Conservation (phyloP, 352 stramenopile genomes). For the Phytophthora chlamydospora region DNA sequence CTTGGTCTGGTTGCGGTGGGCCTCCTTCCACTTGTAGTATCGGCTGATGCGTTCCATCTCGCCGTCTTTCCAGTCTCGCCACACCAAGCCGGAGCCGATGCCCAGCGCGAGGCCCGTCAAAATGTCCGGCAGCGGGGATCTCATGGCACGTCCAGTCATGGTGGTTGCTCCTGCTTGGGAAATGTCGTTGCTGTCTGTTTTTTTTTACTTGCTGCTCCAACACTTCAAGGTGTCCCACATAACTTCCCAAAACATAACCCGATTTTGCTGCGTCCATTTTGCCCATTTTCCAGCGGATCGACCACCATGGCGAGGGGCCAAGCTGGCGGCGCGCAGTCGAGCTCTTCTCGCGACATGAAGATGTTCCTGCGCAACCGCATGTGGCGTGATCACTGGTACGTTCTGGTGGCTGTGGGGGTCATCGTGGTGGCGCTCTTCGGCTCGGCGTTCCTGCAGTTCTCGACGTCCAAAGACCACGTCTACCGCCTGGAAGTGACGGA, state of each 20-base stretch:
- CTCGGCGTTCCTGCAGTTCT: conserved; percentile 71
- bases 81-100: conserved; percentile 44
- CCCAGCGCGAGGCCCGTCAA: conserved; percentile 60
- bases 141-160: conserved; percentile 33
- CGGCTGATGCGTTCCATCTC: conserved; percentile 71
- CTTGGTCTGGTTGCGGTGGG: conserved; percentile 17
- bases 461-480: conserved; percentile 61
- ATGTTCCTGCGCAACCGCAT: conserved; percentile 85
- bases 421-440: conserved; percentile 72
- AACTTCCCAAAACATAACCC: no score
- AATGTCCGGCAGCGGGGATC: conserved; percentile 79
- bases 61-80: conserved; percentile 59
- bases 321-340: conserved; percentile 39
- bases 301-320: conserved; percentile 36
- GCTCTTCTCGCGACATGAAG: conserved; percentile 77
- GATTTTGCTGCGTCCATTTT: conserved; percentile 3
- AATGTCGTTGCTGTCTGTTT: background rate
- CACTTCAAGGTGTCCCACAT: no score
- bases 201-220: background rate
- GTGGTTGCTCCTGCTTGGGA: background rate
- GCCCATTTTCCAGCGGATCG: background rate
- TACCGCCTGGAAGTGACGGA: conserved; percentile 71
- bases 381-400: conserved; percentile 81
- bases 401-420: conserved; percentile 46
- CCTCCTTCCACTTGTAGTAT: conserved; percentile 81